Conservation (phyloP, 1,284 basidiomycete genomes). For the Erythrobasidium hasegawianum region DNA sequence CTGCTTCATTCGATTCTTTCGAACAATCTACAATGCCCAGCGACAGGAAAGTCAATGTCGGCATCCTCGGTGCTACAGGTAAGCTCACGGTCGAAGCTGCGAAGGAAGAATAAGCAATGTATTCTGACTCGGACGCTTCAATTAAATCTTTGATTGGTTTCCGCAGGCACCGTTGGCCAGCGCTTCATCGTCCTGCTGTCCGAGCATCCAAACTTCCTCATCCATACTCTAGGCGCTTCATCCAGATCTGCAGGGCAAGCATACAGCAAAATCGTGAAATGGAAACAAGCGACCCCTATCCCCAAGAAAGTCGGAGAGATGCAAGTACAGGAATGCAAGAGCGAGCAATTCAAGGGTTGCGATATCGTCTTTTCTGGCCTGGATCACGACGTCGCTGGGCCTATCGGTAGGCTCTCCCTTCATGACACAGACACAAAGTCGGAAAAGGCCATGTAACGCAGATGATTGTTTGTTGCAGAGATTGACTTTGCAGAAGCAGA, state of each 20-base stretch:
- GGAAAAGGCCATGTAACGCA: neutral
- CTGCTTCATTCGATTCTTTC: too few relatives aligned
- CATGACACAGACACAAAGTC: neutral
- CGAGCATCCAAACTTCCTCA: conserved; percentile 82
- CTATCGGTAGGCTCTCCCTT: conserved; percentile 64
- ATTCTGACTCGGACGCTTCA: neutral
- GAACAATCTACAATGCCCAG: neutral
- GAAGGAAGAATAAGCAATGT: neutral
- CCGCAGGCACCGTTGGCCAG: conserved; percentile 73
- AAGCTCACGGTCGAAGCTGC: neutral
- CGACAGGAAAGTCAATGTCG: conserved; percentile 63
- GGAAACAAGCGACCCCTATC: conserved; percentile 84
- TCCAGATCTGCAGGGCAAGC: conserved; percentile 79
- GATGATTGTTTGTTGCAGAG: conserved; percentile 57
- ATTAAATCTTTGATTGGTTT: neutral
- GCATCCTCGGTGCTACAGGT: conserved; percentile 92
- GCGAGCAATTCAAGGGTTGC: conserved; percentile 75
- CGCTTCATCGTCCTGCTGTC: conserved; percentile 88
- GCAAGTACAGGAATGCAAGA: conserved; percentile 72
- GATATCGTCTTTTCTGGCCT: conserved; percentile 89
- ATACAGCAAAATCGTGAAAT: conserved; percentile 73
- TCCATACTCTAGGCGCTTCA: conserved; percentile 86
- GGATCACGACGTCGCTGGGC: conserved; percentile 89
- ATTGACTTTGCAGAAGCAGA: conserved; percentile 80
- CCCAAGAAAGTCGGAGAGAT: conserved; percentile 66